Percentiles rank a stretch among this genome's conserved stretches.
These are phyloP conservation scores for Boechera divaricarpa DNA, from an alignment of 345 rosid genomes.

Conservation along the genomic window DNA sequence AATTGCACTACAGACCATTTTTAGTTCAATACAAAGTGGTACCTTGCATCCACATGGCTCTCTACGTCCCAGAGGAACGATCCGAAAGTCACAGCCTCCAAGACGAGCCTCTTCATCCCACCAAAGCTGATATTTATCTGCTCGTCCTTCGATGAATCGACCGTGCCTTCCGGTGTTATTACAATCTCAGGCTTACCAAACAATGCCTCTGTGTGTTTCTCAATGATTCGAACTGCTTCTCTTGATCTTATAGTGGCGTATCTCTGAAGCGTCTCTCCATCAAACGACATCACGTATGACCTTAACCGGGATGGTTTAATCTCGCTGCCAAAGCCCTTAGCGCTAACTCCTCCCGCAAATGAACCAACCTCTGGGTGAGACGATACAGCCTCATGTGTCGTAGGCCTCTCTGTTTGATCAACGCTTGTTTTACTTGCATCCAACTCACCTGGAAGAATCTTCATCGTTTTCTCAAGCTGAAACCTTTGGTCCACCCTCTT, in stretches of 20 bases:
- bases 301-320: conserved; percentile 71
- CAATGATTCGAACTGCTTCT: conserved; percentile 86
- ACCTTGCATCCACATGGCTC: conserved; percentile 92
- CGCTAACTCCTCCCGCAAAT: conserved; percentile 58
- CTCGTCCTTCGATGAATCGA: conserved; percentile 79
- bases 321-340: conserved; percentile 66
- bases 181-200: conserved; percentile 89
- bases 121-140: conserved; percentile 82
- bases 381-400: conserved; percentile 46
- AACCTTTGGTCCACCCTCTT: conserved; percentile 92
- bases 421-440: conserved; percentile 46
- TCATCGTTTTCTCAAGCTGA: conserved; percentile 98
- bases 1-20: conserved; percentile 31
- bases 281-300: conserved; percentile 88
- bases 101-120: conserved; percentile 85
- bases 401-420: conserved; percentile 38
- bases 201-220: conserved; percentile 97
- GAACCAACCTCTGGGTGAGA: conserved; percentile 72
- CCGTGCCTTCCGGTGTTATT: conserved; percentile 67
- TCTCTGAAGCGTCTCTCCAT: conserved; percentile 89
- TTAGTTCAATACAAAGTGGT: conserved; percentile 79
- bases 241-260: conserved; percentile 93
- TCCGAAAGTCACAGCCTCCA: conserved; percentile 97
- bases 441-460: conserved; percentile 61
- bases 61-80: conserved; percentile 99